Evolutionary conservation across 1,284 basidiomycete species (phyloP).

Genomic region (Taiwanofungus camphoratus): DNA sequence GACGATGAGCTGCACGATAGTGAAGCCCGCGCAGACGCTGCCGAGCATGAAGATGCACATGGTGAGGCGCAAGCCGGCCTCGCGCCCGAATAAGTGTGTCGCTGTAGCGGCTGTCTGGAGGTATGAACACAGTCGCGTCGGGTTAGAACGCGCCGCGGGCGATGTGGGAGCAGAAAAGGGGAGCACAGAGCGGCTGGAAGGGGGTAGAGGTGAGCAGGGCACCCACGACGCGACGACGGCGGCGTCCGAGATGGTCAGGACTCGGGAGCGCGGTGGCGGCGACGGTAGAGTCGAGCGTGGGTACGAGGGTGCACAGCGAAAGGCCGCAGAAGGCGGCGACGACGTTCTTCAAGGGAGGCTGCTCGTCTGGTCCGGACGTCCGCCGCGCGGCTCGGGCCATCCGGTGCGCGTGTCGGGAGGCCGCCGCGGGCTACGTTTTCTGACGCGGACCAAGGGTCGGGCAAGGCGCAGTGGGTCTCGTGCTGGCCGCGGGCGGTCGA

Average conservation of each 20-base stretch:
- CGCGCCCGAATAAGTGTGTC: slow-evolving; percentile 80
- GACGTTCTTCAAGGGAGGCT: slow-evolving; percentile 64
- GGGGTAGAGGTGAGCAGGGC: slow-evolving; percentile 61
- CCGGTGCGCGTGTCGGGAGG: background rate
- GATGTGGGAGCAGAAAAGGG: background rate
- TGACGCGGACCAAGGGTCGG: background rate
- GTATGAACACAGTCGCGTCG: background rate
- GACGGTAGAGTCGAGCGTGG: slow-evolving; percentile 57
- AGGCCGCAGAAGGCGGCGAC: slow-evolving; percentile 58
- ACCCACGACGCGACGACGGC: slow-evolving; percentile 69
- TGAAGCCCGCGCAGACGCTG: slow-evolving; percentile 53
- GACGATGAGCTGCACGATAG: slow-evolving; percentile 67
- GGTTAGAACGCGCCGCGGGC: background rate
- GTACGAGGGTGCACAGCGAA: slow-evolving; percentile 51
- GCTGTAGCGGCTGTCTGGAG: slow-evolving; percentile 54
- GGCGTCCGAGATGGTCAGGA: slow-evolving; percentile 59
- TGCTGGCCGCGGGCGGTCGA: no score
- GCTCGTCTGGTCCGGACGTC: slow-evolving; percentile 65
- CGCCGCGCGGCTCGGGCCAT: background rate
- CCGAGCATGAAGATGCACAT: slow-evolving; percentile 62
- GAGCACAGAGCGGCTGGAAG: slow-evolving; percentile 47
- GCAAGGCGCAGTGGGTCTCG: no score
- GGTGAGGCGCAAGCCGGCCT: slow-evolving; percentile 52
- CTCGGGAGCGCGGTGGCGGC: slow-evolving; percentile 68
- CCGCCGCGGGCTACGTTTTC: background rate